Conservation (phyloP, 306 rosid species). For the Medicago arabica region DNA sequence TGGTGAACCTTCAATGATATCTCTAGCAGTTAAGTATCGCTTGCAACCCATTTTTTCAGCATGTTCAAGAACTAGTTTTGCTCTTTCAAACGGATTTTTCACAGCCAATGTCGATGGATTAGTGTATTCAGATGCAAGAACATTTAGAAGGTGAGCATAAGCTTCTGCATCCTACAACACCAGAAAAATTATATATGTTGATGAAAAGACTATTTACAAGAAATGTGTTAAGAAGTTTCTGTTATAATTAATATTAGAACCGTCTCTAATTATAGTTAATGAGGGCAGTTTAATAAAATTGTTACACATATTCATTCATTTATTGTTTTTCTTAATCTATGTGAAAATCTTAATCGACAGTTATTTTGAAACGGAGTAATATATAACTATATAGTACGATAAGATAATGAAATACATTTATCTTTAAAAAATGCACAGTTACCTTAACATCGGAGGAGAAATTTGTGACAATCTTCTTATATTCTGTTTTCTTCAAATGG, state of each 20-base stretch:
- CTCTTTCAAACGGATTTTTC: constrained; percentile 77
- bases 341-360: no score
- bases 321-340: no score
- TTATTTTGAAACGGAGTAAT: no score
- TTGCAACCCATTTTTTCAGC: constrained; percentile 97
- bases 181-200: constrained; percentile 36
- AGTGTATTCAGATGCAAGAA: constrained; percentile 92
- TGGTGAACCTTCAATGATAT: constrained; percentile 97
- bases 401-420: background rate
- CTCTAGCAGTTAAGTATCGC: constrained; percentile 89
- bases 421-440: background rate
- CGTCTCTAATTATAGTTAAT: background rate
- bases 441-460: constrained; percentile 98
- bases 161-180: constrained; percentile 89
- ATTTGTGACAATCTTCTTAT: constrained; percentile 76
- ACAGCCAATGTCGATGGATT: constrained; percentile 73
- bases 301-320: no score
- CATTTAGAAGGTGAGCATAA: constrained; percentile 87
- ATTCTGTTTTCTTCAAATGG: constrained; percentile 83
- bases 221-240: constrained; percentile 15
- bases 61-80: constrained; percentile 89
- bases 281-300: no score
- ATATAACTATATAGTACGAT: background rate
- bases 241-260: background rate
- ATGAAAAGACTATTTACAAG: constrained; percentile 21